These are phyloP conservation scores for Leccinum olivaceoglutinosum DNA, from an alignment of 1,284 basidiomycete genomes.

Conservation along the genomic window DNA sequence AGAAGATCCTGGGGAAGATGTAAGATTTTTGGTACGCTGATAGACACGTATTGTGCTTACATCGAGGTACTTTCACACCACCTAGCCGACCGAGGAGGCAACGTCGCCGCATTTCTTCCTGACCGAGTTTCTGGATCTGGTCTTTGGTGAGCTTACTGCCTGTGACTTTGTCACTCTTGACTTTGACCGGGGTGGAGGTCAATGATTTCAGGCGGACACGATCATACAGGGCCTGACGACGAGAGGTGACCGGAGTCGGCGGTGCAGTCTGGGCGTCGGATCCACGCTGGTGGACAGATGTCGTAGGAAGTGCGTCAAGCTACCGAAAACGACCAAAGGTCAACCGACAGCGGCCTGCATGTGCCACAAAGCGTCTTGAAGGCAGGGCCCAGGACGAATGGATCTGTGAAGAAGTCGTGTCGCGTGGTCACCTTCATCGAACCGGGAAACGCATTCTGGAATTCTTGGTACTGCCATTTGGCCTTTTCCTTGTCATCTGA, in stretches of 20 bases:
- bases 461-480: no score
- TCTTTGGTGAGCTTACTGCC: slow-evolving; percentile 52
- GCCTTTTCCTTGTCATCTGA: no score
- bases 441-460: no score
- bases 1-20: slow-evolving; percentile 50
- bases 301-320: slow-evolving; percentile 45
- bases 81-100: slow-evolving; percentile 71
- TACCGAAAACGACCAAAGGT: no score
- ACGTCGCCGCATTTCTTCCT: slow-evolving; percentile 68
- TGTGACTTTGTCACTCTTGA: slow-evolving; percentile 34
- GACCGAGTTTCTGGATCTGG: slow-evolving; percentile 62
- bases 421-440: no score
- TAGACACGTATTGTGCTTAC: slow-evolving; percentile 36
- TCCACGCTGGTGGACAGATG: slow-evolving; percentile 59
- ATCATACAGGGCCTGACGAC: slow-evolving; percentile 72
- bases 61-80: slow-evolving; percentile 82
- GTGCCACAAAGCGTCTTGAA: no score
- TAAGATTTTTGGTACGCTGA: background rate
- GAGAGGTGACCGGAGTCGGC: slow-evolving; percentile 64
- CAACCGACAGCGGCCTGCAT: no score
- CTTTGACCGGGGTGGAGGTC: slow-evolving; percentile 60
- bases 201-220: slow-evolving; percentile 70
- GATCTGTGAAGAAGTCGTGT: no score
- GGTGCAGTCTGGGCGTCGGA: slow-evolving; percentile 49
- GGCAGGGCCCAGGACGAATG: no score